Base-by-base conservation (phyloP, 1,284 basidiomycete genomes). In the Rhodotorula sp. region DNA sequence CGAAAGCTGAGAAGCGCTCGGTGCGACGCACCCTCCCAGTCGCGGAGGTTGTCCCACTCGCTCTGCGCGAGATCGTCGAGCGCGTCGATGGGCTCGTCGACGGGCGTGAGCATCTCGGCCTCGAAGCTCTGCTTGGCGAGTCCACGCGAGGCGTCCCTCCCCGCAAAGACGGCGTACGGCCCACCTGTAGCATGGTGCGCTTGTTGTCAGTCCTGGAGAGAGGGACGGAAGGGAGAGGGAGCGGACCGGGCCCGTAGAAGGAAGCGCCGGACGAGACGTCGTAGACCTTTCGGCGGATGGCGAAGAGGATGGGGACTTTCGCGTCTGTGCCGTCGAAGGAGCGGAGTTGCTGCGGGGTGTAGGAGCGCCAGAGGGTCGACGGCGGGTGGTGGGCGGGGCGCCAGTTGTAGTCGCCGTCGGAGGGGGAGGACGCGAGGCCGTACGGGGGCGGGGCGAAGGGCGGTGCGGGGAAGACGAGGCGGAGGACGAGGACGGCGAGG, bases 91-190 rank as follows among this genome's bases (percentile, higher is more conserved):
- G 72, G 75, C 25, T 64, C 61, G 56, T 78, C 78, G 13, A 78
- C 34, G 9, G 78, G 74, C 2, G 78, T 76, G 27, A 80, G 71
- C 73, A 80, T 78, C 56, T 76, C 75, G 36, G 65, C 39, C n/a
- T 78, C 78, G 61, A 80, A 79, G 1, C 69, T 72, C 56, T 80
- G 78, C 57, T 79, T 78, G 0, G 79, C 78, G 34, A 80, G 66
- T 0, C 79, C 79, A 46, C 79, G 72, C 46, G 78, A 78, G n/a
- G 79, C 79, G 70, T 80, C 79, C 32, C 79, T 59, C 4, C 79
- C 79, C 7, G 78, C 79, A 55, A 80, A 80, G 65, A 68, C 71
- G 44, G 73, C 71, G 67, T 75, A 75, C 1, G 77, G 69, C 29
- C 68, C 76, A 25, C 69, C 69, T 72, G 60, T n/a, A 39, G n/a